These are phyloP conservation scores for Aureobasidium vineae DNA, from an alignment of 2,329 filamentous ascomycete genomes.

Conservation along the genomic window DNA sequence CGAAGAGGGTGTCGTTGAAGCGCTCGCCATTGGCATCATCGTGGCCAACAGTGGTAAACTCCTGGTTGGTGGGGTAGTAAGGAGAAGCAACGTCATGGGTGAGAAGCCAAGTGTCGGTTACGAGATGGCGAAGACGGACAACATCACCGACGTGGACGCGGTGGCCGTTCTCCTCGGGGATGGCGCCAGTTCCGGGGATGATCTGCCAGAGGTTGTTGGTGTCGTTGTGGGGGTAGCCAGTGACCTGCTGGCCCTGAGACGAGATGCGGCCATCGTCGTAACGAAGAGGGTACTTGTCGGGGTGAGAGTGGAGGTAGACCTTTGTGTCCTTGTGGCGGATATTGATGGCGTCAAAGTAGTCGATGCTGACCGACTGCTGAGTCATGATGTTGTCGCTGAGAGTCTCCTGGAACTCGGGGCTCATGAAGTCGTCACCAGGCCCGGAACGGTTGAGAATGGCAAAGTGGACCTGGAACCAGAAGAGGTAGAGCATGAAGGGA, in stretches of 20 bases:
- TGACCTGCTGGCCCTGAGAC: conserved; percentile 95
- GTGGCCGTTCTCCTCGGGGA: conserved; percentile 57
- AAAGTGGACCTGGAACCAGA: conserved; percentile 99
- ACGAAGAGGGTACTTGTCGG: conserved; percentile 82
- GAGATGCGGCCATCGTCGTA: conserved; percentile 98
- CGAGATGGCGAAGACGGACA: conserved; percentile 80
- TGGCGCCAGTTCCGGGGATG: conserved; percentile 60
- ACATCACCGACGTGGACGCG: conserved; percentile 79
- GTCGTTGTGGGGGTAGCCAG: conserved; percentile 96
- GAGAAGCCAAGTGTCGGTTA: conserved; percentile 80
- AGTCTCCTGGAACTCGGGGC: conserved; percentile 95
- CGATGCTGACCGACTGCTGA: conserved; percentile 76
- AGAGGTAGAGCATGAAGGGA: conserved; percentile 96
- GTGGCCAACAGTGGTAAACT: conserved; percentile 79
- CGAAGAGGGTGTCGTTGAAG: conserved; percentile 87
- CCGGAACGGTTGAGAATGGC: conserved; percentile 82
- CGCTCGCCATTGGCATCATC: conserved; percentile 72
- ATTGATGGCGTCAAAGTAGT: conserved; percentile 86
- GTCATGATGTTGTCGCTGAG: conserved; percentile 93
- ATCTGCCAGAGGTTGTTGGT: conserved; percentile 99
- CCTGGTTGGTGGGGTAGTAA: conserved; percentile 95
- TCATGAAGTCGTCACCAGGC: conserved; percentile 98
- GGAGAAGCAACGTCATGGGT: conserved; percentile 97
- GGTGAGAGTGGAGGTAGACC: conserved; percentile 90
- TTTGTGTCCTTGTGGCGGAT: conserved; percentile 97